phyloP scores from a whole-genome alignment of 2,329 filamentous ascomycete species.

The Diplocarpon rosae region DNA sequence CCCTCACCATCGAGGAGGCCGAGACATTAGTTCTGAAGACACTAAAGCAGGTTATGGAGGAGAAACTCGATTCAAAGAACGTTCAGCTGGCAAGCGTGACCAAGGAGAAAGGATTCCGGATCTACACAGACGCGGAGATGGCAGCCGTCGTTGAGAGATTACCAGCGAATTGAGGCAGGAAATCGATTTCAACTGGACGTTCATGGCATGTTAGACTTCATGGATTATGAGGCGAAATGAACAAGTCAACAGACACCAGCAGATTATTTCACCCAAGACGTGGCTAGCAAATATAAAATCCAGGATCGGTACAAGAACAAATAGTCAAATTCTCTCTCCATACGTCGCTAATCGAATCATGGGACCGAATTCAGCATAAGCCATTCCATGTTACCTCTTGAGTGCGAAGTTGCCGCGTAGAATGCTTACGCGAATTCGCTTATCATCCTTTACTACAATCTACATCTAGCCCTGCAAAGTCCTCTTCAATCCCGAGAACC shows the following conservation, averaged over 20 bases:
- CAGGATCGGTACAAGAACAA: neutral
- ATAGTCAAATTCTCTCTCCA: neutral
- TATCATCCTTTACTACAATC: slow-evolving; percentile 20
- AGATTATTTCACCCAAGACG: neutral
- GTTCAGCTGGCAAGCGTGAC: slow-evolving; percentile 97
- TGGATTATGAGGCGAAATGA: slow-evolving; percentile 13
- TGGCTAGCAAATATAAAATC: neutral
- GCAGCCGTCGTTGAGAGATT: slow-evolving; percentile 78
- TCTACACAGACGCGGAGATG: slow-evolving; percentile 98
- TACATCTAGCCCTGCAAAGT: slow-evolving; percentile 53
- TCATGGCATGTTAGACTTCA: slow-evolving; percentile 5
- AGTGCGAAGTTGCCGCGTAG: too few species aligned
- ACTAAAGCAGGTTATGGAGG: slow-evolving; percentile 99
- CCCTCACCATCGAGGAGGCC: slow-evolving; percentile 81
- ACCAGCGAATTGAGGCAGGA: slow-evolving; percentile 43
- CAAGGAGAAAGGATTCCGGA: slow-evolving; percentile 94
- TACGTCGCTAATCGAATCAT: neutral
- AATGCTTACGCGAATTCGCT: neutral
- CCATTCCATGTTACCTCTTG: too few species aligned
- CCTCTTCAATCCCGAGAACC: slow-evolving; percentile 64
- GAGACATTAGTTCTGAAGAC: slow-evolving; percentile 96
- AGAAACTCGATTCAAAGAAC: slow-evolving; percentile 98
- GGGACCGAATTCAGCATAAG: too few species aligned
- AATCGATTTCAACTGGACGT: neutral
- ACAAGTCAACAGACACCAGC: slow-evolving; percentile 6